Conservation (phyloP, 208 protist genomes). For the Blastocrithidia nonstop region DNA sequence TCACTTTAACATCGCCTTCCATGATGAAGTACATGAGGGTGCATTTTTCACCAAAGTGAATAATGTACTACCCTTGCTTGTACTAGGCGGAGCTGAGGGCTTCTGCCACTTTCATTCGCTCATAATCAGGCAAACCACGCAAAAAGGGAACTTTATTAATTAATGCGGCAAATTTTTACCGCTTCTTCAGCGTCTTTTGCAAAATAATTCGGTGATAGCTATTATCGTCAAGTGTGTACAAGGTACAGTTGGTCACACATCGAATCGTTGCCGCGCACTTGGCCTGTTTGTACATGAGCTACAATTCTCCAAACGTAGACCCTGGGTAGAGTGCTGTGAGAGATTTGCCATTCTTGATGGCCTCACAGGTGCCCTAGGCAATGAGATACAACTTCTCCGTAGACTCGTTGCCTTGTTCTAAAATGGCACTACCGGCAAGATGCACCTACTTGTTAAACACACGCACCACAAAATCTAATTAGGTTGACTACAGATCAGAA, state of each 20-base stretch:
- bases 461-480: slow-evolving; percentile 25
- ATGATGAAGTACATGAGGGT: slow-evolving; percentile 55
- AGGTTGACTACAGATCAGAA: slow-evolving; percentile 30
- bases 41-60: slow-evolving; percentile 39
- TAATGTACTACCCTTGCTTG: slow-evolving; percentile 43
- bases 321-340: slow-evolving; percentile 38
- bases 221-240: slow-evolving; percentile 74
- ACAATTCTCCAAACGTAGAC: slow-evolving; percentile 64
- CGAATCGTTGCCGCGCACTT: slow-evolving; percentile 66
- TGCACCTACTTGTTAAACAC: slow-evolving; percentile 47
- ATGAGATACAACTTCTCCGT: slow-evolving; percentile 64
- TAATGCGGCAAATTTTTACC: slow-evolving; percentile 48
- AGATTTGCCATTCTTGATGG: slow-evolving; percentile 59
- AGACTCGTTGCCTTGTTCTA: slow-evolving; percentile 50
- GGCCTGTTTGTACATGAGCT: slow-evolving; percentile 80
- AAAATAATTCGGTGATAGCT: slow-evolving; percentile 71
- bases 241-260: slow-evolving; percentile 47
- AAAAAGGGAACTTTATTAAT: slow-evolving; percentile 56
- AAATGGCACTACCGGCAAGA: slow-evolving; percentile 36
- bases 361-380: slow-evolving; percentile 61
- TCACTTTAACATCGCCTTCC: slow-evolving; percentile 57
- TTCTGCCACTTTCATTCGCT: slow-evolving; percentile 76
- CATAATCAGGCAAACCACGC: slow-evolving; percentile 57
- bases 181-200: slow-evolving; percentile 42
- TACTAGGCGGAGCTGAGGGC: slow-evolving; percentile 54